A percentile compares a stretch with the other conserved stretches of the same genome.
Conservation (phyloP, 306 rosid genomes). For the Trifolium fragiferum region DNA sequence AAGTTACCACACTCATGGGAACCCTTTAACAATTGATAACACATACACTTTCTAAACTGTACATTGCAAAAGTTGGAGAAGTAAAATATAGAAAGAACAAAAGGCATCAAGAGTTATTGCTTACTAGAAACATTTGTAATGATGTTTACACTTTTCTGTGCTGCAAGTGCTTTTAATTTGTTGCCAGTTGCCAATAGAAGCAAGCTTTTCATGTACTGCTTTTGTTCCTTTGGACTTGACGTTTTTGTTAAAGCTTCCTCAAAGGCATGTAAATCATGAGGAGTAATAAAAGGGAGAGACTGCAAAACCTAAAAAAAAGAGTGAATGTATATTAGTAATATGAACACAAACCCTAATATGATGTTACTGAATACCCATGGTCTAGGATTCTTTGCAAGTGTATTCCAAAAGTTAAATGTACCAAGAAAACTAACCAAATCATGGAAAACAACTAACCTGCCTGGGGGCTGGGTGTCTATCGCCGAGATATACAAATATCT, state of each 20-base stretch:
- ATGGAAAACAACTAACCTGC: constrained; percentile 62
- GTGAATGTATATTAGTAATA: background rate
- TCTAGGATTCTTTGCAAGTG: constrained; percentile 18
- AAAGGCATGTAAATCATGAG: constrained; percentile 79
- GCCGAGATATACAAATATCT: constrained; percentile 78
- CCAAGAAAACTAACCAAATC: constrained; percentile 3
- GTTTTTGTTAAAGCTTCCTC: constrained; percentile 93
- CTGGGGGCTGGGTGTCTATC: constrained; percentile 91
- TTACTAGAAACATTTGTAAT: constrained; percentile 94
- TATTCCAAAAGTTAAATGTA: constrained; percentile 19
- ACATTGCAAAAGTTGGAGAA: constrained; percentile 15
- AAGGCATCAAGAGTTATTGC: constrained; percentile 39
- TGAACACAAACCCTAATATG: constrained; percentile 20
- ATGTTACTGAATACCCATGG: constrained; percentile 26
- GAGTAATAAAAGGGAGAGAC: constrained; percentile 78
- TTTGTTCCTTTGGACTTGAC: constrained; percentile 91
- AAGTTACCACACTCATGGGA: background rate
- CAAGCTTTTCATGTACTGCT: constrained; percentile 85
- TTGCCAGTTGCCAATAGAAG: constrained; percentile 84
- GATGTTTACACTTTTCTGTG: constrained; percentile 81
- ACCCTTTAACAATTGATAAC: background rate
- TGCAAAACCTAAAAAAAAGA: constrained; percentile 63
- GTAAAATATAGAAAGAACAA: background rate
- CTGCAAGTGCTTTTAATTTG: constrained; percentile 87
- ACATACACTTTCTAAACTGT: constrained; percentile 4